Conservation (phyloP, 73 alveolate genomes). For the Paraurostyla sp. region DNA sequence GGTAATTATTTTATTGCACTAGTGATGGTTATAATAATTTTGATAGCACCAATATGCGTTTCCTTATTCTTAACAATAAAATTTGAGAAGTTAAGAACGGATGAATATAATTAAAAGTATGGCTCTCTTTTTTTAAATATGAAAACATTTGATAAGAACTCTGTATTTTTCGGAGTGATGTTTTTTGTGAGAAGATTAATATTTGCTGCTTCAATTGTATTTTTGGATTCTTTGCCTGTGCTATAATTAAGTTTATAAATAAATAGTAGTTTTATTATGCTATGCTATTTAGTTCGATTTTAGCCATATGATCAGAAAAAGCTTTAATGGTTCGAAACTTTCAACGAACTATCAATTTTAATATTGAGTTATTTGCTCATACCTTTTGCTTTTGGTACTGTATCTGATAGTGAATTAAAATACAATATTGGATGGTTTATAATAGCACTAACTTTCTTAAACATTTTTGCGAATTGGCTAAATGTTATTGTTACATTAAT, state of each 20-base stretch:
- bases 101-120: not conserved
- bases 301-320: not conserved
- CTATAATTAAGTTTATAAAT: not conserved
- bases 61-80: not conserved
- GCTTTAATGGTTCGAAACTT: not conserved
- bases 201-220: slow-evolving; percentile 2
- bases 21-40: not conserved
- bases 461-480: too few relatives aligned
- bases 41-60: not conserved
- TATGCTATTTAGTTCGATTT: not conserved
- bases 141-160: not conserved
- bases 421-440: too few relatives aligned
- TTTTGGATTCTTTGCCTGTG: not conserved
- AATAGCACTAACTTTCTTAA: too few relatives aligned
- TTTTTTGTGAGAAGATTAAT: slow-evolving; percentile 3
- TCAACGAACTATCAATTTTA: not conserved
- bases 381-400: slow-evolving; percentile 23
- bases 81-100: not conserved
- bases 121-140: slow-evolving; percentile 6
- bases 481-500: too few relatives aligned
- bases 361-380: not conserved
- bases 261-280: not conserved
- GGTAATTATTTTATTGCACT: not conserved
- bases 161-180: not conserved
- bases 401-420: too few relatives aligned